Evolutionary conservation across 164 flowering plant species (phyloP).

Genomic region (Cinnamomum micranthum): DNA sequence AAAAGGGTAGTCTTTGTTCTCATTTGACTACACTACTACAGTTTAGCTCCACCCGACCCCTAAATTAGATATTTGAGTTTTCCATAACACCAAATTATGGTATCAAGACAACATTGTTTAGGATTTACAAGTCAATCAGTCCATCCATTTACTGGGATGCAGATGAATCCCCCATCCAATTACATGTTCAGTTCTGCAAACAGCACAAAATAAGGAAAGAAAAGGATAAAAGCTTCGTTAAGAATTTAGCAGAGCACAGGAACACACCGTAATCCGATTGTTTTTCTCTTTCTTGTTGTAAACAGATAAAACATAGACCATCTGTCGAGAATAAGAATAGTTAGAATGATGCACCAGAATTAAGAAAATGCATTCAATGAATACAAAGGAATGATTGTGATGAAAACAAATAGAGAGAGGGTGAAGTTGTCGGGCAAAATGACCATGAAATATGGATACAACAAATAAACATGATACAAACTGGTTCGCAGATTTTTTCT

Average conservation of each 20-base stretch:
- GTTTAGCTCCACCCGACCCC: background rate
- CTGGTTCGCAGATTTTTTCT: background rate
- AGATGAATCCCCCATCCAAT: background rate
- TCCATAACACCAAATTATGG: background rate
- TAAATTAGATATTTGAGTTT: background rate
- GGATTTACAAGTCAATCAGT: background rate
- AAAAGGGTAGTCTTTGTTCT: too few species aligned
- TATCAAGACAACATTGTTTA: background rate
- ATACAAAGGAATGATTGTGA: background rate
- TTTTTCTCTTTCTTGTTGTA: slow-evolving; percentile 95
- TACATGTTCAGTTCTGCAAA: background rate
- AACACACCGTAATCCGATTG: slow-evolving; percentile 79
- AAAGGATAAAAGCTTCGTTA: background rate
- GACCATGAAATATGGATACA: background rate
- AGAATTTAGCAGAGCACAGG: background rate
- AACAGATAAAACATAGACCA: slow-evolving; percentile 88
- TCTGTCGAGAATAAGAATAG: slow-evolving; percentile 40
- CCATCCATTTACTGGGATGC: background rate
- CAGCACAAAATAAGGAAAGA: background rate
- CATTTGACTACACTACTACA: background rate
- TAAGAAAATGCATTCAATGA: background rate
- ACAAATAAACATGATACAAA: background rate
- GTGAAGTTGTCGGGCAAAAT: background rate
- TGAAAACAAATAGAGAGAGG: too few species aligned
- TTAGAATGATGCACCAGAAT: background rate